phyloP scores from a whole-genome alignment of 108 stramenopile species.

The Cyclotella cryptica region DNA sequence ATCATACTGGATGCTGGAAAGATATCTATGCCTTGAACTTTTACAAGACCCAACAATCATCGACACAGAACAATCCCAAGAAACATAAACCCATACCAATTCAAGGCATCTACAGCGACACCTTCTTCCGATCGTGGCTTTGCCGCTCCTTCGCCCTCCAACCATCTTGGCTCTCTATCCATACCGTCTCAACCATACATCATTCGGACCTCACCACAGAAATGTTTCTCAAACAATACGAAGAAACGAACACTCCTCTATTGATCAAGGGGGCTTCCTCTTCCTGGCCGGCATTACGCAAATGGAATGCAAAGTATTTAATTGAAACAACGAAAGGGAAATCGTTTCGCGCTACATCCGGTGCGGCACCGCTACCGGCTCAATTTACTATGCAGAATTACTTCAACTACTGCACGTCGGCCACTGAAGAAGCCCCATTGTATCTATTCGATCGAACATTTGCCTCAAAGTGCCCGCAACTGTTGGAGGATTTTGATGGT shows the following conservation, averaged over 20 bases:
- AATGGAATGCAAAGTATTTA: slow-evolving; percentile 63
- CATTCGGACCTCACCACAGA: slow-evolving; percentile 49
- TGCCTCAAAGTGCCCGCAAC: slow-evolving; percentile 44
- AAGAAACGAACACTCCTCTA: slow-evolving; percentile 72
- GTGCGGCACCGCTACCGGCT: slow-evolving; percentile 79
- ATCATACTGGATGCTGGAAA: slow-evolving; percentile 53
- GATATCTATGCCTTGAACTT: slow-evolving; percentile 61
- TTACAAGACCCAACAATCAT: slow-evolving; percentile 2
- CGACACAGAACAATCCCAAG: background rate
- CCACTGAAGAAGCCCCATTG: slow-evolving; percentile 83
- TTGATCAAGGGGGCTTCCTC: slow-evolving; percentile 71
- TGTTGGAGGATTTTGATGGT: slow-evolving; percentile 66
- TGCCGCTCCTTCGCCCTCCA: slow-evolving; percentile 84
- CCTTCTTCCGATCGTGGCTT: slow-evolving; percentile 78
- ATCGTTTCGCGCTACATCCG: slow-evolving; percentile 80
- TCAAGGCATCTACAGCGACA: slow-evolving; percentile 77
- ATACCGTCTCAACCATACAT: slow-evolving; percentile 44
- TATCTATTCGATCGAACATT: slow-evolving; percentile 90
- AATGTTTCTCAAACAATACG: slow-evolving; percentile 64
- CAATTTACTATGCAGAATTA: slow-evolving; percentile 75
- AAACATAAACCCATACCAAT: slow-evolving; percentile 74
- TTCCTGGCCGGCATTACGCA: slow-evolving; percentile 60
- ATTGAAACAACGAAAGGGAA: slow-evolving; percentile 4
- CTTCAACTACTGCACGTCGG: slow-evolving; percentile 56
- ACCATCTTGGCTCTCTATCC: slow-evolving; percentile 54